These are phyloP conservation scores for Cryptosporidium meleagridis DNA, from an alignment of 169 alveolate genomes.

Conservation along the genomic window DNA sequence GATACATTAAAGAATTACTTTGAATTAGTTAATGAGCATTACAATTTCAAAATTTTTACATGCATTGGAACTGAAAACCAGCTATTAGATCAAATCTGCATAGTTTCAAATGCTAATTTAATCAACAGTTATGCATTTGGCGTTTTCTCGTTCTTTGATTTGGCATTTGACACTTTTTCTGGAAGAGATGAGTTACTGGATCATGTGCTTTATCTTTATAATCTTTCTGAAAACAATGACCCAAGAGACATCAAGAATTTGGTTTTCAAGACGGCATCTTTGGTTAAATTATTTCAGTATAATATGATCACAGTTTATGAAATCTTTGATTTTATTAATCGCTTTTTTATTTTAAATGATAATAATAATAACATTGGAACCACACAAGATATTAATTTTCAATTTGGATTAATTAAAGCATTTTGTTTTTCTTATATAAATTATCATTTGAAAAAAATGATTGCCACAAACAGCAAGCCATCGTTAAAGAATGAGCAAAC, in stretches of 20 bases:
- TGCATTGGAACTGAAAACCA: neutral
- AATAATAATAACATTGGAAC: neutral
- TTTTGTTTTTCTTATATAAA: slow-evolving; percentile 39
- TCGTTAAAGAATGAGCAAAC: slow-evolving; percentile 22
- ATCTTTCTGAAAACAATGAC: neutral
- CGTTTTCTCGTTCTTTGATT: slow-evolving; percentile 44
- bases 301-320: neutral
- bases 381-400: slow-evolving; percentile 12
- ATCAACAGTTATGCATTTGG: slow-evolving; percentile 42
- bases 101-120: neutral
- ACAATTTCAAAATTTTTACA: slow-evolving; percentile 4
- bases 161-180: slow-evolving; percentile 25
- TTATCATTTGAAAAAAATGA: neutral
- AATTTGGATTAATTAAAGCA: slow-evolving; percentile 12
- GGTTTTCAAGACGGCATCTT: slow-evolving; percentile 28
- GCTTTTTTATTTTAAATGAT: neutral
- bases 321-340: slow-evolving; percentile 10
- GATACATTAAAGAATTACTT: slow-evolving; percentile 27
- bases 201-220: slow-evolving; percentile 15
- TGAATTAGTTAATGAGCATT: neutral
- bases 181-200: slow-evolving; percentile 13
- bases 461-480: neutral
- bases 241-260: slow-evolving; percentile 3
- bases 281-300: slow-evolving; percentile 3
- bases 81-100: neutral